Evolutionary conservation across 768 basidiomycete genomes (phyloP), one percentile per base, ranked within the genome.

Genomic region (Kwoniella newhampshirensis): DNA sequence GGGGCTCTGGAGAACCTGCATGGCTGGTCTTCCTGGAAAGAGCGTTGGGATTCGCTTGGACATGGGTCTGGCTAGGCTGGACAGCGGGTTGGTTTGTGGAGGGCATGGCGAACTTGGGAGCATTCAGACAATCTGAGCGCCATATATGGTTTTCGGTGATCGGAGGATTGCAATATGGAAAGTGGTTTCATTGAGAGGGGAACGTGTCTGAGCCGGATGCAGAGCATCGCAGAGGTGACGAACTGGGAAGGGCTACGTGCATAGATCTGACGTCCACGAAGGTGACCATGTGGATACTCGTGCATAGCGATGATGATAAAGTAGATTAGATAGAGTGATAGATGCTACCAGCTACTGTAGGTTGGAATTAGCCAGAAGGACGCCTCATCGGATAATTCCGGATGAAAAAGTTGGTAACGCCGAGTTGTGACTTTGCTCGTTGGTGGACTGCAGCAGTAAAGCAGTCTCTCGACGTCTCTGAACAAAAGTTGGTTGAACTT

Each of bases 41-140:
- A 30, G 11, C 60, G 13, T 12, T 70, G 4, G 68, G 71, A 0
- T 73, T 73, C 44, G 53, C 61, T 1, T 62, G 54, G 61, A 68
- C 66, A 8, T 73, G 71, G 71, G 44, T 56, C 37, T 73, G 63
- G 63, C 45, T 73, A 12, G 71, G 71, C 0, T 67, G 62, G 64
- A 62, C 66, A 15, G 68, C 71, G 12, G 51, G 57, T 18, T 64
- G 56, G 47, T 69, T 65, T 27, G 70, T 72, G 1, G 56, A 65
- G 17, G 68, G 65, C 6, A 37, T 65, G 54, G 57, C 63, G 15
- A 64, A 58, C 44, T 20, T 56, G 9, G 67, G 66, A 5, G 21
- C 57, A 50, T 71, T 51, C 32, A 54, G 53, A 20, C 35, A 56
- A 28, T 46, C 35, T 43, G 57, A 41, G 30, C 49, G 23, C 28